These are phyloP conservation scores for Metschnikowia vanudenii DNA, from an alignment of 805 yeast species.

Conservation along the genomic window DNA sequence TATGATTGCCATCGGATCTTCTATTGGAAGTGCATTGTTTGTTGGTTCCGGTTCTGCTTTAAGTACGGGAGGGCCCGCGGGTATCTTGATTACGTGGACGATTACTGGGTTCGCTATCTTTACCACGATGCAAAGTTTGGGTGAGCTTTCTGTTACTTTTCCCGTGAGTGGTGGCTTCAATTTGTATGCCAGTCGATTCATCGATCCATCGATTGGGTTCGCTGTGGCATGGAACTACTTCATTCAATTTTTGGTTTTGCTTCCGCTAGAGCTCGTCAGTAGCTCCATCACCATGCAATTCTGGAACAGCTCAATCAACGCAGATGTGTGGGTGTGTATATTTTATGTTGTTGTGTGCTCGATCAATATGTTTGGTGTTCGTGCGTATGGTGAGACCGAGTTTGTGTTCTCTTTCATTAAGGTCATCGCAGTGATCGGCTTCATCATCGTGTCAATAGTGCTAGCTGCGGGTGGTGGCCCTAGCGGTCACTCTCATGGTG, in stretches of 20 bases:
- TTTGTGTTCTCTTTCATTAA: slow-evolving; percentile 48
- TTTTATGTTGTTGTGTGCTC: slow-evolving; percentile 48
- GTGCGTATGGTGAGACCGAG: slow-evolving; percentile 58
- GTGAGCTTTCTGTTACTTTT: slow-evolving; percentile 19
- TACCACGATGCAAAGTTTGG: slow-evolving; percentile 28
- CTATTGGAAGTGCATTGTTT: slow-evolving; percentile 75
- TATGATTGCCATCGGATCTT: slow-evolving; percentile 81
- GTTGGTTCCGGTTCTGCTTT: slow-evolving; percentile 77
- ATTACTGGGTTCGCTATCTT: slow-evolving; percentile 68
- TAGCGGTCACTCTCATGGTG: slow-evolving; percentile 54
- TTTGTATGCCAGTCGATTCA: slow-evolving; percentile 50
- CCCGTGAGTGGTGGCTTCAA: slow-evolving; percentile 56
- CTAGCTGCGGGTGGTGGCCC: slow-evolving; percentile 58
- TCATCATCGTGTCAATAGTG: slow-evolving; percentile 47
- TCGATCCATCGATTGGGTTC: slow-evolving; percentile 58
- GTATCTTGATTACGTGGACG: slow-evolving; percentile 61
- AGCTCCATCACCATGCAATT: slow-evolving; percentile 39
- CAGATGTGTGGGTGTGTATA: slow-evolving; percentile 49
- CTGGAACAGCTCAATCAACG: slow-evolving; percentile 19
- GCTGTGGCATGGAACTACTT: slow-evolving; percentile 64
- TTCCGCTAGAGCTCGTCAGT: slow-evolving; percentile 64
- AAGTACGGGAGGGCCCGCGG: slow-evolving; percentile 65
- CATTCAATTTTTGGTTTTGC: slow-evolving; percentile 60
- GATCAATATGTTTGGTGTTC: slow-evolving; percentile 53
- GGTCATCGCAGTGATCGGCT: slow-evolving; percentile 48